Percentiles rank a stretch among this genome's conserved stretches.
Conservation (phyloP, 805 yeast species). For the Kazachstania viticola region DNA sequence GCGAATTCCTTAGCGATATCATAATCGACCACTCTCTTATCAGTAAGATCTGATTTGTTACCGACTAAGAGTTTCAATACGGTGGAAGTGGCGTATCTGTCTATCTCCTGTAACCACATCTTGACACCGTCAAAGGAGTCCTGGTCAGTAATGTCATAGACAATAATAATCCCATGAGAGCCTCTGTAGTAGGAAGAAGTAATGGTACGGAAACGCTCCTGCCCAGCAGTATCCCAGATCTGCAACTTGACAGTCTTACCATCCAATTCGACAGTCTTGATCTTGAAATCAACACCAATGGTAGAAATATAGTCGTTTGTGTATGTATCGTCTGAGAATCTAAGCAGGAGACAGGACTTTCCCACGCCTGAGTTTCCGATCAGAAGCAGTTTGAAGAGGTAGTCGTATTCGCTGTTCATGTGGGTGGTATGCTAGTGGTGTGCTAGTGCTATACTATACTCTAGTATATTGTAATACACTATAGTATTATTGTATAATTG, state of each 20-base stretch:
- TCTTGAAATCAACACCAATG: slow-evolving; percentile 91
- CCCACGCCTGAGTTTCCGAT: slow-evolving; percentile 99
- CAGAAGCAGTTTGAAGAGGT: slow-evolving; percentile 83
- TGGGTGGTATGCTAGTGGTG: too few species aligned
- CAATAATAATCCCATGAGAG: slow-evolving; percentile 96
- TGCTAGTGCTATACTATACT: too few species aligned
- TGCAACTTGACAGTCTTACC: slow-evolving; percentile 96
- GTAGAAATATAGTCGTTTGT: slow-evolving; percentile 95
- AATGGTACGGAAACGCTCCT: slow-evolving; percentile 95
- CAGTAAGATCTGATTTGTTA: slow-evolving; percentile 88
- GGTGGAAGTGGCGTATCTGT: slow-evolving; percentile 95
- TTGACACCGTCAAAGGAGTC: slow-evolving; percentile 92
- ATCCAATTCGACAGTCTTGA: slow-evolving; percentile 83
- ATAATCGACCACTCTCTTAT: slow-evolving; percentile 90
- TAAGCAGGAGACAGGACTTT: slow-evolving; percentile 83
- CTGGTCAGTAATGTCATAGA: slow-evolving; percentile 95
- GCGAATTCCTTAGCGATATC: slow-evolving; percentile 96
- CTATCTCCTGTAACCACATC: slow-evolving; percentile 98
- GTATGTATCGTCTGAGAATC: slow-evolving; percentile 96
- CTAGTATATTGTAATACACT: too few species aligned
- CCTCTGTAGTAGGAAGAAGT: slow-evolving; percentile 97
- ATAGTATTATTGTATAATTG: too few species aligned
- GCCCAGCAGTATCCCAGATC: slow-evolving; percentile 99
- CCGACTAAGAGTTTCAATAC: slow-evolving; percentile 94
- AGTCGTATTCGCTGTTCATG: slow-evolving; percentile 95